Percentiles rank a stretch among this genome's conserved stretches.
Evolutionary conservation across 495 filamentous ascomycete species (phyloP).

Genomic region (Aspergillus funiculosus): DNA sequence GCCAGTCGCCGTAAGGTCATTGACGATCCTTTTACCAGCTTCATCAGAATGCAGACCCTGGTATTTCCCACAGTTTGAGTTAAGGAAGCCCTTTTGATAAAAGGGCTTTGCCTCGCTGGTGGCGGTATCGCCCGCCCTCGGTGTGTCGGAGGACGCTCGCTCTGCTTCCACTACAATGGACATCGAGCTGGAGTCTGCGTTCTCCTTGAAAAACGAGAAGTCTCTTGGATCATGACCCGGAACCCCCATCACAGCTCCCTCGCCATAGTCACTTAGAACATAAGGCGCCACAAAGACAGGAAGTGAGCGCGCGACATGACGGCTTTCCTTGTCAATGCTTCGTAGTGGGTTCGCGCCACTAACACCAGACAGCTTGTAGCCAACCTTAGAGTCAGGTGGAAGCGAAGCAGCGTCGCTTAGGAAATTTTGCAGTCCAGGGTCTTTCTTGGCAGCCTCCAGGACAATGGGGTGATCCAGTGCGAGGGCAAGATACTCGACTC

Average conservation of each 20-base stretch:
- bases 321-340: constrained; percentile 46
- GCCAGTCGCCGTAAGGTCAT: constrained; percentile 46
- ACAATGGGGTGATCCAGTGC: constrained; percentile 71
- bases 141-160: constrained; percentile 26
- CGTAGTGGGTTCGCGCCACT: constrained; percentile 60
- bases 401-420: constrained; percentile 56
- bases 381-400: constrained; percentile 67
- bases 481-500: constrained; percentile 77
- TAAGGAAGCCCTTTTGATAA: constrained; percentile 43
- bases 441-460: constrained; percentile 48
- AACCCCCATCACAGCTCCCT: constrained; percentile 87
- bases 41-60: constrained; percentile 54
- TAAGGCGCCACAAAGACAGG: constrained; percentile 81
- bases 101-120: constrained; percentile 35
- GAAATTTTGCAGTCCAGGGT: constrained; percentile 59
- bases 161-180: constrained; percentile 43
- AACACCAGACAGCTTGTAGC: constrained; percentile 58
- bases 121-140: constrained; percentile 33
- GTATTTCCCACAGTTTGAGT: constrained; percentile 39
- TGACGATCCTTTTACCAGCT: constrained; percentile 56
- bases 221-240: constrained; percentile 78
- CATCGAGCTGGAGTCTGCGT: constrained; percentile 49
- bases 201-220: constrained; percentile 70
- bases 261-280: constrained; percentile 82
- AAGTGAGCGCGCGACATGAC: constrained; percentile 48